These are phyloP conservation scores for Globomyces sp. DNA, from an alignment of 371 early-diverging fungal genomes.

Conservation along the genomic window DNA sequence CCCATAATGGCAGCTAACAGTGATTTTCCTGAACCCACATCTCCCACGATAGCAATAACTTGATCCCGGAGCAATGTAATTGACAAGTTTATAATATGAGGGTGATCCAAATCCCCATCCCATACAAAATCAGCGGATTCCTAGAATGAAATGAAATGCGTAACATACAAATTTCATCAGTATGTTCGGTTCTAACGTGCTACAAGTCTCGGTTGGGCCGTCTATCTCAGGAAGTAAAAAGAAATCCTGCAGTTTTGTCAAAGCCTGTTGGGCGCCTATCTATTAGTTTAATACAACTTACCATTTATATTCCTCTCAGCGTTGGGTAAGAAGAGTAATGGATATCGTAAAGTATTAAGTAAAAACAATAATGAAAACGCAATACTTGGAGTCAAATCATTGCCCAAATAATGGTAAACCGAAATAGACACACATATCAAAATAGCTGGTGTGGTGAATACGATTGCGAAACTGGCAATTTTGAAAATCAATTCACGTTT, in stretches of 20 bases:
- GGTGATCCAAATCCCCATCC: constrained; percentile 59
- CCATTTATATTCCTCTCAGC: constrained; percentile 57
- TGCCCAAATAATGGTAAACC: constrained; percentile 8
- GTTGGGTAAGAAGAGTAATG: constrained; percentile 65
- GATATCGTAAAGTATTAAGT: constrained; percentile 68
- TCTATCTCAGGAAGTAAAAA: constrained; percentile 59
- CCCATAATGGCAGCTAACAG: constrained; percentile 64
- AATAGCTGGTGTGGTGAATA: constrained; percentile 60
- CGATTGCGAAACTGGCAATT: constrained; percentile 54
- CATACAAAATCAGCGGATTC: constrained; percentile 60
- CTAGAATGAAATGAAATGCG: too few relatives aligned
- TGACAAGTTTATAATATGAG: constrained; percentile 53
- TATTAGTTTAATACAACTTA: constrained; percentile 19
- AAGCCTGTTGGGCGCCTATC: constrained; percentile 46
- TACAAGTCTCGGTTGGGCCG: constrained; percentile 1
- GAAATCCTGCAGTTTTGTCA: constrained; percentile 59
- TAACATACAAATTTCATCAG: constrained; percentile 26
- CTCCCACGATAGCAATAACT: constrained; percentile 66
- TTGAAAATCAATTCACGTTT: constrained; percentile 48
- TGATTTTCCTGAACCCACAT: constrained; percentile 67
- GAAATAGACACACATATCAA: constrained; percentile 16
- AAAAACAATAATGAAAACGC: constrained; percentile 61
- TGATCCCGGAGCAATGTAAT: constrained; percentile 53
- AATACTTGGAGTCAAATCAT: constrained; percentile 23
- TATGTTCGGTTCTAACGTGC: constrained; percentile 16